Percentiles rank a stretch among this genome's conserved stretches.
Evolutionary conservation across 2,329 filamentous ascomycete species (phyloP).

Genomic region (Paecilomyces sp.): DNA sequence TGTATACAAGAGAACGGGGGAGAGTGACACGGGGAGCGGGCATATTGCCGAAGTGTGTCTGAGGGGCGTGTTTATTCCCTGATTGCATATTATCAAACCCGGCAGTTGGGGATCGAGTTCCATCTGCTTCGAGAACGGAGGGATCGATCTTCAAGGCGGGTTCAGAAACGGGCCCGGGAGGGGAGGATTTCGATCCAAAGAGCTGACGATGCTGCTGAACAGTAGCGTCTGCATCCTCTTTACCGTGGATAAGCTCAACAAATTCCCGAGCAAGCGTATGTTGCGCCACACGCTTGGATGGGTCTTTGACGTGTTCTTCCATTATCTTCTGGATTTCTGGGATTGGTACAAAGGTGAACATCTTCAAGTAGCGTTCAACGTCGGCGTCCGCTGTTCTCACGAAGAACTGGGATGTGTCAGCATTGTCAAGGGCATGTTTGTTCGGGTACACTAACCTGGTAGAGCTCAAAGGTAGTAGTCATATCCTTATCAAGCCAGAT

Average conservation of each 20-base stretch:
- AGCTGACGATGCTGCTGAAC: slow-evolving; percentile 49
- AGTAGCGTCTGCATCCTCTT: slow-evolving; percentile 55
- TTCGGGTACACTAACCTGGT: slow-evolving; percentile 45
- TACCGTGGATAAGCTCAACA: slow-evolving; percentile 69
- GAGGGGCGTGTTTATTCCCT: slow-evolving; percentile 32
- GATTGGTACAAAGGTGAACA: slow-evolving; percentile 82
- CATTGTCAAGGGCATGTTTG: not conserved
- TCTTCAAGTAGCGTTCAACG: slow-evolving; percentile 72
- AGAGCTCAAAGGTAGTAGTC: slow-evolving; percentile 79
- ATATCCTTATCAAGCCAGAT: slow-evolving; percentile 81
- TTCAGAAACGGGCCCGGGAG: slow-evolving; percentile 25
- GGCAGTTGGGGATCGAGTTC: slow-evolving; percentile 14
- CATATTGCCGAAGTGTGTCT: slow-evolving; percentile 33
- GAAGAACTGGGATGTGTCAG: slow-evolving; percentile 59
- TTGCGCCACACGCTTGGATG: slow-evolving; percentile 69
- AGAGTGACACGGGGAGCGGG: slow-evolving; percentile 33
- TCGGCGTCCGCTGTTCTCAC: slow-evolving; percentile 74
- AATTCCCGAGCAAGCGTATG: slow-evolving; percentile 79
- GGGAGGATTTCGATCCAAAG: slow-evolving; percentile 29
- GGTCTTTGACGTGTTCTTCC: slow-evolving; percentile 58
- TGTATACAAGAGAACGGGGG: slow-evolving; percentile 43
- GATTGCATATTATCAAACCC: slow-evolving; percentile 22
- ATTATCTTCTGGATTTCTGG: slow-evolving; percentile 62
- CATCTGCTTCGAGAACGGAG: not conserved
- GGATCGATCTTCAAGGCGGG: slow-evolving; percentile 2